A percentile compares a stretch with the other conserved stretches of the same genome.
Evolutionary conservation across 176 grass and related monocot species (phyloP).

Genomic region (Cenchrus purpureus): DNA sequence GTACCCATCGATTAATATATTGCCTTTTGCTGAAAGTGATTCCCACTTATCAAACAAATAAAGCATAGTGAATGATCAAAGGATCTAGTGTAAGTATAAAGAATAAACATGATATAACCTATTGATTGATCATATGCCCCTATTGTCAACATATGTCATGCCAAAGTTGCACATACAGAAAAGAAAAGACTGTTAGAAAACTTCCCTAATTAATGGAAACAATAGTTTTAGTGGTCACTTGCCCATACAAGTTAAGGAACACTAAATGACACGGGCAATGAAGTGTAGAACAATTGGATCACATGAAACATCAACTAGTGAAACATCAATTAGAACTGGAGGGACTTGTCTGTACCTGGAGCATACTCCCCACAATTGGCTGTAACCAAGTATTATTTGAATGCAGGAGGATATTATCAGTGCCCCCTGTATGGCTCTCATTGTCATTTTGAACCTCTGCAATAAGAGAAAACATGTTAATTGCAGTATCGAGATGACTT

Average conservation of each 20-base stretch:
- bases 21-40: conserved; percentile 33
- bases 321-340: conserved; percentile 20
- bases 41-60: conserved; percentile 31
- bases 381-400: conserved; percentile 89
- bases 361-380: conserved; percentile 86
- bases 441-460: conserved; percentile 78
- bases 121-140: conserved; percentile 15
- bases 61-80: conserved; percentile 1
- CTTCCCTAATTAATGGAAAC: conserved; percentile 5
- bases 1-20: conserved; percentile 1
- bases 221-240: conserved; percentile 17
- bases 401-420: conserved; percentile 83
- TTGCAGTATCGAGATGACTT: background rate
- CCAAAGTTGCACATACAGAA: conserved; percentile 7
- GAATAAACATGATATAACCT: conserved; percentile 11
- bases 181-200: background rate
- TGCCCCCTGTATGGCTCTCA: conserved; percentile 81
- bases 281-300: background rate
- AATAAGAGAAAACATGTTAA: conserved; percentile 10
- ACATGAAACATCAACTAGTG: conserved; percentile 26
- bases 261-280: background rate
- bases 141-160: conserved; percentile 8
- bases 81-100: conserved; percentile 15
- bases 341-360: conserved; percentile 62
- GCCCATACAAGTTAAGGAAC: conserved; percentile 4